Conservation (phyloP, 2,329 filamentous ascomycete genomes). For the Aspergillus udagawae region DNA sequence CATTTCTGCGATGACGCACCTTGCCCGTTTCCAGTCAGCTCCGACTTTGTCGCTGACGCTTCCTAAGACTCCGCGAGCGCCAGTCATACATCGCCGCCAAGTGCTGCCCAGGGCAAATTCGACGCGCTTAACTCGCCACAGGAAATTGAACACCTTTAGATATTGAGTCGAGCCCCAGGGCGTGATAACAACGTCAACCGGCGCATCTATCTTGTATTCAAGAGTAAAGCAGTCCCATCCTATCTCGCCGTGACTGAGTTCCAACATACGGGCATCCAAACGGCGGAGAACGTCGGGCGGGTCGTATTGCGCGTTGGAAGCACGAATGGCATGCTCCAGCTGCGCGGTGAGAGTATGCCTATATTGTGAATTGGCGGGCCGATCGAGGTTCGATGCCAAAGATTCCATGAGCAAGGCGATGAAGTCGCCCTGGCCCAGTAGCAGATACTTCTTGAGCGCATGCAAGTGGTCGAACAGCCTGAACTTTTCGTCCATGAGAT, state of each 20-base stretch:
- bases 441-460: conserved; percentile 89
- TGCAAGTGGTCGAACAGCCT: conserved; percentile 88
- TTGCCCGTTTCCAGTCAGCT: conserved; percentile 82
- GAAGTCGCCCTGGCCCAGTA: conserved; percentile 94
- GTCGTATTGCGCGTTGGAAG: conserved; percentile 95
- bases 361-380: conserved; percentile 94
- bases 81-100: conserved; percentile 95
- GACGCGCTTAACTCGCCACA: conserved; percentile 97
- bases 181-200: conserved; percentile 94
- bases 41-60: conserved; percentile 68
- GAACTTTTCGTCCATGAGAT: conserved; percentile 93
- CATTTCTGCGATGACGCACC: conserved; percentile 92
- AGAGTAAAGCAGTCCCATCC: conserved; percentile 99
- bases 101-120: conserved; percentile 88
- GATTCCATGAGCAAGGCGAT: conserved; percentile 97
- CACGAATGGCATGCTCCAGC: conserved; percentile 92
- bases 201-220: conserved; percentile 96
- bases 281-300: conserved; percentile 84
- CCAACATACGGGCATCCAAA: conserved; percentile 95
- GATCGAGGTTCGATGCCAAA: conserved; percentile 83
- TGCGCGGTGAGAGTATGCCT: conserved; percentile 96
- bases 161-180: conserved; percentile 95
- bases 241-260: conserved; percentile 92
- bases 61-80: conserved; percentile 82
- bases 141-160: conserved; percentile 97